These are phyloP conservation scores for Amanita polypyramis DNA, from an alignment of 768 basidiomycete genomes.

Conservation along the genomic window DNA sequence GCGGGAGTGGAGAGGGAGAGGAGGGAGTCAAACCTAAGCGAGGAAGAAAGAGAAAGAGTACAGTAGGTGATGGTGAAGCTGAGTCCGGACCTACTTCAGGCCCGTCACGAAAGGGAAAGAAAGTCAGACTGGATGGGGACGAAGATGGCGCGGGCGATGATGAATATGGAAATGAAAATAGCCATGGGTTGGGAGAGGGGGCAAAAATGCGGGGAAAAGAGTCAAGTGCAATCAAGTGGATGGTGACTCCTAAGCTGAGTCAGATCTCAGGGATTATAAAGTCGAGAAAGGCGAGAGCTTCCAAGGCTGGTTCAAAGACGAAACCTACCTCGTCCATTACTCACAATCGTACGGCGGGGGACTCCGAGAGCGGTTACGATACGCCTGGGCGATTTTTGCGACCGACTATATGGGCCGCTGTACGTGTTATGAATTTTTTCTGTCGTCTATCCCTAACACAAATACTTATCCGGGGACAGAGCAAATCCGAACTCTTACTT, in stretches of 20 bases:
- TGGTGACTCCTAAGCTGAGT: too few relatives aligned
- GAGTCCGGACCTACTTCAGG: background rate
- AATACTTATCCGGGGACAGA: background rate
- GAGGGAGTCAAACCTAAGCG: background rate
- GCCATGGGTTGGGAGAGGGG: background rate
- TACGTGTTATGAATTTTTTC: background rate
- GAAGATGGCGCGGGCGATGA: background rate
- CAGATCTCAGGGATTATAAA: too few relatives aligned
- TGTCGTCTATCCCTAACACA: background rate
- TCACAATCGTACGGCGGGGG: too few relatives aligned
- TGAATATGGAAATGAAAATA: background rate
- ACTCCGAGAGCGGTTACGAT: too few relatives aligned
- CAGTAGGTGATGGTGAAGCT: background rate
- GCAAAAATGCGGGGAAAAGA: background rate
- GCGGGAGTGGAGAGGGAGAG: too few relatives aligned
- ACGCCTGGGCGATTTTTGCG: background rate
- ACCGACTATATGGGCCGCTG: slow-evolving; percentile 1
- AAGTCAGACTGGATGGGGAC: background rate
- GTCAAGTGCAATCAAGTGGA: background rate
- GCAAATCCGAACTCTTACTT: slow-evolving; percentile 5
- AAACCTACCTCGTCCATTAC: background rate
- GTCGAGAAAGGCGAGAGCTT: too few relatives aligned
- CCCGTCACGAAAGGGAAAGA: background rate
- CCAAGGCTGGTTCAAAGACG: background rate
- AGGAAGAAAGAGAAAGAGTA: background rate